Conservation (phyloP, 2,329 filamentous ascomycete genomes). For the Calonectria hongkongensis region DNA sequence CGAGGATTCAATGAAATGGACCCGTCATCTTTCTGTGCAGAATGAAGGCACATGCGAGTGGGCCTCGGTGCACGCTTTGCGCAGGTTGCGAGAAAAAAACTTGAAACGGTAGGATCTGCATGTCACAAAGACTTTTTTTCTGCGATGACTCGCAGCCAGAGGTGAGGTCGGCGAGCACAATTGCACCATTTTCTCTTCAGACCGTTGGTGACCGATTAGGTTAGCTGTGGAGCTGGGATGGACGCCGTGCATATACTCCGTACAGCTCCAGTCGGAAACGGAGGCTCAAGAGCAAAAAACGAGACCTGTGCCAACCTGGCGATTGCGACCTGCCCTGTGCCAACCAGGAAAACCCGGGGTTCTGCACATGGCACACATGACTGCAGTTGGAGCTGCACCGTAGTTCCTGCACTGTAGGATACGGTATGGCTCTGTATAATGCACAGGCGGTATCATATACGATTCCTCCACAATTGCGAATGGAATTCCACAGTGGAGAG, state of each 20-base stretch:
- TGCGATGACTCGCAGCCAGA: slow-evolving; percentile 54
- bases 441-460: slow-evolving; percentile 30
- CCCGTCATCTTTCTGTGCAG: slow-evolving; percentile 30
- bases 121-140: slow-evolving; percentile 49
- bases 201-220: slow-evolving; percentile 48
- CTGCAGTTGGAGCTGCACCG: slow-evolving; percentile 10
- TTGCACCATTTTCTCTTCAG: slow-evolving; percentile 41
- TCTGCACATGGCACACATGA: slow-evolving; percentile 34
- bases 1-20: slow-evolving; percentile 26
- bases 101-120: slow-evolving; percentile 53
- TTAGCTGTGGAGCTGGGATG: slow-evolving; percentile 40
- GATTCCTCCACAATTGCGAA: slow-evolving; percentile 39
- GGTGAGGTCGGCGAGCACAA: slow-evolving; percentile 46
- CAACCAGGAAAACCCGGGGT: slow-evolving; percentile 32
- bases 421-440: slow-evolving; percentile 14
- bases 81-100: slow-evolving; percentile 41
- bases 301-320: slow-evolving; percentile 26
- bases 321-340: slow-evolving; percentile 33
- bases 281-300: slow-evolving; percentile 27
- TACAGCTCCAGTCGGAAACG: neutral
- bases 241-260: slow-evolving; percentile 37
- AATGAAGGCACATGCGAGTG: slow-evolving; percentile 31
- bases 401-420: slow-evolving; percentile 20
- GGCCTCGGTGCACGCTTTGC: slow-evolving; percentile 21
- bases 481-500: slow-evolving; percentile 39